Conservation (phyloP, 2,329 filamentous ascomycete species). For the Claviceps monticola region DNA sequence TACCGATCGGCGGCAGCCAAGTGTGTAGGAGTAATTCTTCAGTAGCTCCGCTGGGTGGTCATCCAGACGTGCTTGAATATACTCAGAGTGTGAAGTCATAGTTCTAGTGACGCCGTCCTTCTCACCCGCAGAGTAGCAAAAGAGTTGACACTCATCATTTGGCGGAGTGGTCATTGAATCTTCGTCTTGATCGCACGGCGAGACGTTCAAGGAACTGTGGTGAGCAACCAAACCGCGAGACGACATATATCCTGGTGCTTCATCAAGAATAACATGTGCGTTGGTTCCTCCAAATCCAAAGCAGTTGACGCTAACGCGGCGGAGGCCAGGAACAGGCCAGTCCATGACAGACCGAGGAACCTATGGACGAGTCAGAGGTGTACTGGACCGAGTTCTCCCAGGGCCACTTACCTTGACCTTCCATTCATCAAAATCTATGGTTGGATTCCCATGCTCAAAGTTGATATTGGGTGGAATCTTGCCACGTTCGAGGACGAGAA, state of each 20-base stretch:
- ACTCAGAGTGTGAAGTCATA: conserved; percentile 20
- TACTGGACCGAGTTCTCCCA: background rate
- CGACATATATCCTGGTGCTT: conserved; percentile 27
- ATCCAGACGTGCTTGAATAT: conserved; percentile 12
- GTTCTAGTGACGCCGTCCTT: conserved; percentile 24
- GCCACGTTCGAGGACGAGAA: conserved; percentile 35
- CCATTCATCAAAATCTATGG: conserved; percentile 32
- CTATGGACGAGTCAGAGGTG: conserved; percentile 11
- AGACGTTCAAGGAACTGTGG: conserved; percentile 17
- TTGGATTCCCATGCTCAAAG: conserved; percentile 30
- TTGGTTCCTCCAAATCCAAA: conserved; percentile 47
- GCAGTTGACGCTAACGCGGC: conserved; percentile 39
- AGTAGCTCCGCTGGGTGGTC: conserved; percentile 12
- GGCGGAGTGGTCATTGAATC: background rate
- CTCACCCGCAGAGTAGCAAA: conserved; percentile 31
- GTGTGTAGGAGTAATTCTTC: conserved; percentile 31
- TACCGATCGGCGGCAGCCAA: conserved; percentile 29
- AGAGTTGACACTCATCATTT: conserved; percentile 19
- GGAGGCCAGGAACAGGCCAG: conserved; percentile 30
- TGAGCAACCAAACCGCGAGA: conserved; percentile 21
- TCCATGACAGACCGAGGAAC: conserved; percentile 25
- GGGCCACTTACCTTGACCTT: conserved; percentile 26
- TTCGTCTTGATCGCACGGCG: background rate
- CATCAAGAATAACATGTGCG: conserved; percentile 37
- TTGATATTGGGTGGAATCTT: conserved; percentile 39